Evolutionary conservation across 2,329 filamentous ascomycete genomes (phyloP), one percentile per base, ranked within the genome.

Genomic region (Esteya vermicola): DNA sequence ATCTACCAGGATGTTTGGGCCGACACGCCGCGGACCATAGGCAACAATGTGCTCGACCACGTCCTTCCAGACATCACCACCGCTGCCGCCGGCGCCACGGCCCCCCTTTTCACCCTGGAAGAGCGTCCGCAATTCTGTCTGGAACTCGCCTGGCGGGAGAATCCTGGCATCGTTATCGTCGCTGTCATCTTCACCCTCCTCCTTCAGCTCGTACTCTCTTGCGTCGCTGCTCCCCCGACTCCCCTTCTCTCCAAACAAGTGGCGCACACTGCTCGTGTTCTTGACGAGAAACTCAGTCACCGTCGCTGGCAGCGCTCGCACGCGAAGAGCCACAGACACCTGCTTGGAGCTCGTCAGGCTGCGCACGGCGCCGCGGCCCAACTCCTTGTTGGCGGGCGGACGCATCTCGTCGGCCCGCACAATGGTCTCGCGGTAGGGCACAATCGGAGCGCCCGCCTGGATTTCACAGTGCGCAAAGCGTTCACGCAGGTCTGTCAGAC

Each of bases 401-500:
- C 86, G 79, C 91, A 98, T 98, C 58, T 98, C 91, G 28, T 86
- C 75, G 1, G 80, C 83, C 21, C 75, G 72, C 31, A 95, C 78
- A 43, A 93, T 94, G 0, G 85, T 91, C 61, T 98, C 91, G 42
- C 88, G 73, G 58, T 94, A 98, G 0, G 91, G 91, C 13, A 98
- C 91, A 45, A 98, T 96, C 1, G 91, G 84, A 33, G 85, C 84
- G 42, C 91, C 88, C 22, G 85, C 85, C 54, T 96, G 89, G 39
- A 98, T 88, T 49, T 96, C 89, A 54, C 93, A 96, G 47, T 77
- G 80, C 6, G 91, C 89, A 54, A 94, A 98, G 6, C 91, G 72
- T 55, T 98, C 91, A 45, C 85, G 75, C 21, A 98, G 67, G 63
- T 98, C 91, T 39, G 91, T 94, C 43, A 98, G 59, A 55, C 91